phyloP scores from a whole-genome alignment of 495 filamentous ascomycete species.

The Astrothelium subdiscretum region DNA sequence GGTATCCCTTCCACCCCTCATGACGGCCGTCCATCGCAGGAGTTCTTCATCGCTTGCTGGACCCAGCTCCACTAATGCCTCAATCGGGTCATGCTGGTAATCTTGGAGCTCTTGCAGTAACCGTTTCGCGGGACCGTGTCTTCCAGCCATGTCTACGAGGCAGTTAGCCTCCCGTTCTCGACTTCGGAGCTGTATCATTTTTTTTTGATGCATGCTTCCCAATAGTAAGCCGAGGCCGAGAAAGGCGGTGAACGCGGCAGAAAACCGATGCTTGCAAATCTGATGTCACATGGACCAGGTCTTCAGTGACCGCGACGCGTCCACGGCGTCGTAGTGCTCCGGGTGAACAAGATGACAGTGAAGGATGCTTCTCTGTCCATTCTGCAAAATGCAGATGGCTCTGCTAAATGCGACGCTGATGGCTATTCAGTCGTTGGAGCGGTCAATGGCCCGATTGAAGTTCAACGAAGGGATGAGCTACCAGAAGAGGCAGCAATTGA shows the following conservation, averaged over 20 bases:
- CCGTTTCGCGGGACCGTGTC: conserved; percentile 36
- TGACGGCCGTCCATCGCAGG: conserved; percentile 65
- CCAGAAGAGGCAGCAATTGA: conserved; percentile 85
- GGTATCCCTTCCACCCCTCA: conserved; percentile 53
- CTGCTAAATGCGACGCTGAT: conserved; percentile 65
- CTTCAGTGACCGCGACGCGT: neutral
- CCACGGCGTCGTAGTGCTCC: too few relatives aligned
- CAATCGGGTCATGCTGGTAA: conserved; percentile 43
- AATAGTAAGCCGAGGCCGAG: neutral
- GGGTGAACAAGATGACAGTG: neutral
- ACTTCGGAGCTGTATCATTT: neutral
- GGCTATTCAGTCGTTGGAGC: conserved; percentile 73
- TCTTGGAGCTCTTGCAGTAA: conserved; percentile 55
- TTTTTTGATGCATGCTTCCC: neutral
- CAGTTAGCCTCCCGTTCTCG: neutral
- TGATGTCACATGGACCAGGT: too few relatives aligned
- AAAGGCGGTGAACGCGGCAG: neutral
- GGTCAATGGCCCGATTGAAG: conserved; percentile 89
- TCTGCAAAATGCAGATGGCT: conserved; percentile 60
- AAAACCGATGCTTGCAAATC: too few relatives aligned
- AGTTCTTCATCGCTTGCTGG: conserved; percentile 60
- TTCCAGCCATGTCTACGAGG: neutral
- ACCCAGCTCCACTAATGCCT: conserved; percentile 48
- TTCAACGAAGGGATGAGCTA: conserved; percentile 71
- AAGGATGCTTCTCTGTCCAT: neutral